Base-by-base conservation (phyloP, 1,284 basidiomycete species). In the Cryptococcus amylolentus region DNA sequence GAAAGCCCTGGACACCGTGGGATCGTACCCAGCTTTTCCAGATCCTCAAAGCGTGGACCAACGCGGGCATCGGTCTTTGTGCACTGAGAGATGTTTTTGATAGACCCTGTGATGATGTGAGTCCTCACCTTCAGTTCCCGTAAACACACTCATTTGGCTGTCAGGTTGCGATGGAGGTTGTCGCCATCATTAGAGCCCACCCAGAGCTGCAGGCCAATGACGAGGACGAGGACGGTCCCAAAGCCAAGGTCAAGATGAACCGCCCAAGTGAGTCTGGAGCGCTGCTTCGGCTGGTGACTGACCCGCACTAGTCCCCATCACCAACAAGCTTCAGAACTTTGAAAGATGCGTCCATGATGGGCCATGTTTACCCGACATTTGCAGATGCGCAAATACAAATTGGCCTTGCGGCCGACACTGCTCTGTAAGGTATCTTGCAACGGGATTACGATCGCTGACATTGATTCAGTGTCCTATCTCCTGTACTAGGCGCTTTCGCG, bases 341-440 rank as follows among this genome's bases (percentile, higher is more conserved):
- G 26, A 39, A 18, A 52, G 56, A 28, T 61, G 59, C 39, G 28
- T 50, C 39, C 59, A 61, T 43, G 27, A 37, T n/a, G 59, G 59
- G 14, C 52, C 55, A 27, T 61, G 59, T 49, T n/a, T 40, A 5
- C 9, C 37, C 4, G 53, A 39, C n/a, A 39, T 28, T 6, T 61
- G 59, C 40, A 39, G 14, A n/a, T 60, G 58, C 50, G 52, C 50
- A 23, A 41, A 55, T 23, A 31, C 39, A 5, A 27, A 50, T n/a
- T 54, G 52, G 59, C 46, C 45, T 26, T 61, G 59, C 43, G 59
- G 59, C 14, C 50, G 56, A 16, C 52, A 54, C 42, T 61, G 59
- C 40, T 47, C 42, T 16, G 59, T 61, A 26, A 52, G 56, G 52
- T 14, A 8, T 31, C 8, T 28, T 23, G 10, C 18, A 23, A 31